Conservation (phyloP, 225 moss, liverwort and hornwort species). For the Thuidium tamariscinum region DNA sequence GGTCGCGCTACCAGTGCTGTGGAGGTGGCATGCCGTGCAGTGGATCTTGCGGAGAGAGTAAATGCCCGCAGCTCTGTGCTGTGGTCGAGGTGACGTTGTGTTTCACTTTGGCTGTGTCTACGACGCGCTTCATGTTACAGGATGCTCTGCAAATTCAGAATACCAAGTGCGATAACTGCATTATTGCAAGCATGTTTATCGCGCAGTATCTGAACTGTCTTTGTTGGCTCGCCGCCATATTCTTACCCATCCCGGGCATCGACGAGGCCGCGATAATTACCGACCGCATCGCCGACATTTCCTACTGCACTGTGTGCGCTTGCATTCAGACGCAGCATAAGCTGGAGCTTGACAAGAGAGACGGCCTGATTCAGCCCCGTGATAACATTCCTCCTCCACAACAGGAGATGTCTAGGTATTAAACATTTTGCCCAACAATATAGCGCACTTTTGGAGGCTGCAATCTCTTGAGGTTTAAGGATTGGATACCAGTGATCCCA, state of each 20-base stretch:
- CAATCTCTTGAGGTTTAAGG: neutral
- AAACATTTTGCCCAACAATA: neutral
- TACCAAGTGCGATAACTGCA: conserved; percentile 90
- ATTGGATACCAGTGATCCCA: neutral
- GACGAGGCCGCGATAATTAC: conserved; percentile 75
- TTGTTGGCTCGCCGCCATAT: conserved; percentile 47
- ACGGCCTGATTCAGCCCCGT: conserved; percentile 52
- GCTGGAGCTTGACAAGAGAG: conserved; percentile 84
- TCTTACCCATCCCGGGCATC: conserved; percentile 27
- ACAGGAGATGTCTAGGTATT: conserved; percentile 54
- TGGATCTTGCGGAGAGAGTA: conserved; percentile 67
- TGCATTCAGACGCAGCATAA: conserved; percentile 97
- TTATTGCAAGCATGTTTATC: conserved; percentile 64
- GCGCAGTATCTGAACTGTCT: conserved; percentile 84
- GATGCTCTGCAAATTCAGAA: conserved; percentile 82
- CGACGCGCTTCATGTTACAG: conserved; percentile 77
- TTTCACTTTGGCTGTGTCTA: conserved; percentile 59
- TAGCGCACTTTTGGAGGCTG: neutral
- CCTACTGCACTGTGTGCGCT: conserved; percentile 93
- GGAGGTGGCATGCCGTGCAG: conserved; percentile 85
- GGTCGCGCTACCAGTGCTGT: conserved; percentile 86
- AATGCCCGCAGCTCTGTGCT: conserved; percentile 66
- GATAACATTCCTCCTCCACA: conserved; percentile 47
- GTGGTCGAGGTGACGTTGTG: conserved; percentile 58
- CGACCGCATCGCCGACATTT: conserved; percentile 81